A percentile compares a stretch with the other conserved stretches of the same genome.
These are phyloP conservation scores for Oryza nivara DNA, from an alignment of 176 grass and related monocot genomes.

Conservation along the genomic window DNA sequence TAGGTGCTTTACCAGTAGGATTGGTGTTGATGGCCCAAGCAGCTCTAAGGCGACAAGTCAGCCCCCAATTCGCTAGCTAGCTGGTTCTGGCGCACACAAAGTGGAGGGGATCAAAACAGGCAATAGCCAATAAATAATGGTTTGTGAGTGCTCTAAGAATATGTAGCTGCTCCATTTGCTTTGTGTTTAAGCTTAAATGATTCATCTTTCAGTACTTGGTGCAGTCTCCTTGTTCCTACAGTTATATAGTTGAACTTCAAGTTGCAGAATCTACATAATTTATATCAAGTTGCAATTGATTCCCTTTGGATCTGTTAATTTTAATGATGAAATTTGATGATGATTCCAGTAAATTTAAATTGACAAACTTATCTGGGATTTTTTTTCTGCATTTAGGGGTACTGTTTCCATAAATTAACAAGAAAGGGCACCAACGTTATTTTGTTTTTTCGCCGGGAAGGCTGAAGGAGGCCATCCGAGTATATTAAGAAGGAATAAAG, in stretches of 20 bases:
- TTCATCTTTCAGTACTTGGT: conserved; percentile 28
- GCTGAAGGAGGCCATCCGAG: too few species aligned
- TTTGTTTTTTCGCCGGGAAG: too few species aligned
- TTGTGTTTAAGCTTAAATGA: conserved; percentile 39
- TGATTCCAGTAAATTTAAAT: background rate
- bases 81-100: conserved; percentile 37
- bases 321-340: background rate
- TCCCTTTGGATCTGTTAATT: conserved; percentile 26
- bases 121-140: conserved; percentile 24
- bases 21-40: conserved; percentile 34
- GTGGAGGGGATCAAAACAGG: conserved; percentile 33
- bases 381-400: conserved; percentile 16
- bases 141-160: conserved; percentile 45
- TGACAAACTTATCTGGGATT: conserved; percentile 12
- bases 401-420: background rate
- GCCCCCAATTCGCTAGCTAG: conserved; percentile 33
- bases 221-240: conserved; percentile 24
- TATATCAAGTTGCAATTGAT: conserved; percentile 19
- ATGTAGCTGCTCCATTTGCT: conserved; percentile 21
- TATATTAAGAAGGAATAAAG: too few species aligned
- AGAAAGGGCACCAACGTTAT: background rate
- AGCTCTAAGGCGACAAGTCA: conserved; percentile 45
- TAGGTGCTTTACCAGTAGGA: conserved; percentile 45
- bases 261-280: conserved; percentile 17
- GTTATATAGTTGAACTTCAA: conserved; percentile 25